Conservation (phyloP, 2,329 filamentous ascomycete genomes). For the Aspergillus sp. region DNA sequence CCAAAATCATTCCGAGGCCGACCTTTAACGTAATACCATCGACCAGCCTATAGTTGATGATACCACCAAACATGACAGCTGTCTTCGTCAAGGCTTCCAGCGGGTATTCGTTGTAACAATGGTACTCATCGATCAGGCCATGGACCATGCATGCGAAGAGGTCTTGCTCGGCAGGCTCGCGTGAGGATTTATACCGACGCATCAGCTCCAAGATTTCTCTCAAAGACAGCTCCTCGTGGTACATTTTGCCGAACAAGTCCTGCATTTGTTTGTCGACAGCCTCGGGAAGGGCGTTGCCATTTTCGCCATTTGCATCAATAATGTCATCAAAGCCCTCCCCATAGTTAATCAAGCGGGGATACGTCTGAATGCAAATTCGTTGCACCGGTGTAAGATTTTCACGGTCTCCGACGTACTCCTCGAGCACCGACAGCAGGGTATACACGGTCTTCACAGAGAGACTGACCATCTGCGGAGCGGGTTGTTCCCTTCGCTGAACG, state of each 20-base stretch:
- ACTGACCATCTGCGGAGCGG: slow-evolving; percentile 65
- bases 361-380: slow-evolving; percentile 83
- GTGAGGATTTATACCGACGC: slow-evolving; percentile 82
- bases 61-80: slow-evolving; percentile 91
- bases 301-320: slow-evolving; percentile 78
- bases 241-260: slow-evolving; percentile 97
- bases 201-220: slow-evolving; percentile 81
- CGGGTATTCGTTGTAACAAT: slow-evolving; percentile 91
- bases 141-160: slow-evolving; percentile 99
- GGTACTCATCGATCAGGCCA: slow-evolving; percentile 94
- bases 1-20: slow-evolving; percentile 95
- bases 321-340: slow-evolving; percentile 89
- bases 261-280: slow-evolving; percentile 91
- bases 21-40: slow-evolving; percentile 88
- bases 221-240: slow-evolving; percentile 83
- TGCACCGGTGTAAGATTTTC: slow-evolving; percentile 77
- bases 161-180: slow-evolving; percentile 81
- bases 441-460: slow-evolving; percentile 83
- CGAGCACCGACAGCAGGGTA: slow-evolving; percentile 73
- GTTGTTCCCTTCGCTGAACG: slow-evolving; percentile 67
- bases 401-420: slow-evolving; percentile 59
- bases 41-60: slow-evolving; percentile 90
- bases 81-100: slow-evolving; percentile 94
- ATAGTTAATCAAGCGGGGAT: slow-evolving; percentile 94
- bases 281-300: slow-evolving; percentile 75